phyloP scores from a whole-genome alignment of 192 early-diverging fungal species.

The Cetraspora pellucida region DNA sequence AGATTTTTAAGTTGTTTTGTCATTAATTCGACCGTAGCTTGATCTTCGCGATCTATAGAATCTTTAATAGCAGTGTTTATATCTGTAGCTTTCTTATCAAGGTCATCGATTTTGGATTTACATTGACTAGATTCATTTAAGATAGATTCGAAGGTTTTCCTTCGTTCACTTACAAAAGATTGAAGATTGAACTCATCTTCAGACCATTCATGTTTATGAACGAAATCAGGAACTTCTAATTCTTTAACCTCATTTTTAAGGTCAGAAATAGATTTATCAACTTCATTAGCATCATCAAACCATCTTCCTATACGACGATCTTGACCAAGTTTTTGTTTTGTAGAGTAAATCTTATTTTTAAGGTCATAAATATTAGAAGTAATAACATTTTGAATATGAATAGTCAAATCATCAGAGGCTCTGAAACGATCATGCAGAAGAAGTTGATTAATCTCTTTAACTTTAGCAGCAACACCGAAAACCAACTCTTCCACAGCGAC shows the following conservation, averaged over 20 bases:
- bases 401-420: background rate
- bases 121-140: background rate
- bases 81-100: slow-evolving; percentile 25
- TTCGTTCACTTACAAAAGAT: background rate
- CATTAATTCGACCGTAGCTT: slow-evolving; percentile 25
- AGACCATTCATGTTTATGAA: slow-evolving; percentile 27
- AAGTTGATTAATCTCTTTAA: slow-evolving; percentile 17
- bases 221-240: slow-evolving; percentile 33
- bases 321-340: slow-evolving; percentile 9
- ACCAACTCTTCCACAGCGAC: slow-evolving; percentile 25
- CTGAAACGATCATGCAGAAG: slow-evolving; percentile 3
- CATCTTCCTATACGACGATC: slow-evolving; percentile 31
- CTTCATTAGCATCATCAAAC: slow-evolving; percentile 32
- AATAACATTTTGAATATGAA: slow-evolving; percentile 9
- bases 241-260: slow-evolving; percentile 16
- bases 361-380: background rate
- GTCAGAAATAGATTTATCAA: slow-evolving; percentile 19
- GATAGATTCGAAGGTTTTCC: background rate
- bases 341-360: slow-evolving; percentile 11
- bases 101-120: slow-evolving; percentile 11
- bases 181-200: slow-evolving; percentile 27
- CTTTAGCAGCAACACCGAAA: slow-evolving; percentile 8
- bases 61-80: slow-evolving; percentile 18
- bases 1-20: slow-evolving; percentile 27
- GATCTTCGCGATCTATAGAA: slow-evolving; percentile 24